These are phyloP conservation scores for Colletotrichum noveboracense DNA, from an alignment of 2,329 filamentous ascomycete species.

Conservation along the genomic window DNA sequence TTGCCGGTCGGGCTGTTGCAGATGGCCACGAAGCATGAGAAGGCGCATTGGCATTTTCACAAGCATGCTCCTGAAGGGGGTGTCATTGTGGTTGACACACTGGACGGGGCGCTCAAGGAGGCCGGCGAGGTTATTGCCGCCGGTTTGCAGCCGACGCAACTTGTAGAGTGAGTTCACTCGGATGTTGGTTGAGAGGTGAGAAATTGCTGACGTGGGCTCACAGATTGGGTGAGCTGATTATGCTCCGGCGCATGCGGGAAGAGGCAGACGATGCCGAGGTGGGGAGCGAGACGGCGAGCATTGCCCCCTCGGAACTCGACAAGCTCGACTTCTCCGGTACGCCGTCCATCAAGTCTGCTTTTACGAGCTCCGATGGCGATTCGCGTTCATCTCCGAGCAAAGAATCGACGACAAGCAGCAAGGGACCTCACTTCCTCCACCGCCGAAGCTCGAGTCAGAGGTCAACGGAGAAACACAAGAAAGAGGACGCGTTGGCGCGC, in stretches of 20 bases:
- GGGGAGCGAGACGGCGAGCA: constrained; percentile 28
- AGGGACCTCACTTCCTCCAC: neutral
- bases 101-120: constrained; percentile 81
- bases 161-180: constrained; percentile 71
- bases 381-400: constrained; percentile 22
- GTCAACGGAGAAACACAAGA: constrained; percentile 41
- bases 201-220: neutral
- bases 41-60: constrained; percentile 65
- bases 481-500: constrained; percentile 54
- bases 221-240: constrained; percentile 78
- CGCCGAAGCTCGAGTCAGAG: constrained; percentile 19
- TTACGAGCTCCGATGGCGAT: constrained; percentile 2
- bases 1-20: constrained; percentile 77
- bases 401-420: constrained; percentile 16
- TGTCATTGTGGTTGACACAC: constrained; percentile 74
- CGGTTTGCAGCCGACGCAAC: constrained; percentile 72
- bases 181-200: neutral
- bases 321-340: constrained; percentile 31
- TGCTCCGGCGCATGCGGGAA: constrained; percentile 56
- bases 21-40: constrained; percentile 59
- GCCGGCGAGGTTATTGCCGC: constrained; percentile 88
- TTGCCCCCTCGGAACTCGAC: constrained; percentile 41
- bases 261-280: constrained; percentile 35
- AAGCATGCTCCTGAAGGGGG: constrained; percentile 69
- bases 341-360: constrained; percentile 17